Percentiles rank a stretch among this genome's conserved stretches.
These are phyloP conservation scores for Lichtheimia hyalospora DNA, from an alignment of 371 early-diverging fungal genomes.

Conservation along the genomic window DNA sequence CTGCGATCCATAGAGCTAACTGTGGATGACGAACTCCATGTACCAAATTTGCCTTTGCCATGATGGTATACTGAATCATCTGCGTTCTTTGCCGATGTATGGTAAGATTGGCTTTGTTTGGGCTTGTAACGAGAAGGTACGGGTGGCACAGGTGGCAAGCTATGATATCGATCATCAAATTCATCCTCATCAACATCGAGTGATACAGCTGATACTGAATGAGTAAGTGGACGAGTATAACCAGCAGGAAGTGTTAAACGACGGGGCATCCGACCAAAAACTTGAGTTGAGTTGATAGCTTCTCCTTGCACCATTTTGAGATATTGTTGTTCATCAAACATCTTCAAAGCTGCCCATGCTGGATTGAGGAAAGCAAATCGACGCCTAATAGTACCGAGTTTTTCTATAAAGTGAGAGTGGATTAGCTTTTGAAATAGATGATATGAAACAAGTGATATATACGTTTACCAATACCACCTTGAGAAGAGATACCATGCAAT, in stretches of 20 bases:
- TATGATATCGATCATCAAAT: no score
- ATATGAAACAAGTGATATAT: constrained; percentile 8
- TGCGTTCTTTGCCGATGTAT: not conserved
- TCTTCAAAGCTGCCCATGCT: constrained; percentile 33
- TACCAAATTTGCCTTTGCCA: not conserved
- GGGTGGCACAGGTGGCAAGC: not conserved
- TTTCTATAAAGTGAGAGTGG: constrained; percentile 9
- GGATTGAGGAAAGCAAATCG: constrained; percentile 28
- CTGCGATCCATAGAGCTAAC: not conserved
- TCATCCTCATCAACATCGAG: not conserved
- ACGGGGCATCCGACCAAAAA: constrained; percentile 22
- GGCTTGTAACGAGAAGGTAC: not conserved
- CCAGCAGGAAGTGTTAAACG: constrained; percentile 13
- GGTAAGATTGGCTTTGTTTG: constrained; percentile 2
- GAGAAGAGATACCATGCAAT: constrained; percentile 38
- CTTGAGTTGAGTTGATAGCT: constrained; percentile 8
- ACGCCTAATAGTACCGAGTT: constrained; percentile 20
- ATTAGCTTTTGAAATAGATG: not conserved
- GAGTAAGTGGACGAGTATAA: not conserved
- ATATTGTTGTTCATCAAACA: constrained; percentile 32
- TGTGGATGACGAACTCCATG: constrained; percentile 1
- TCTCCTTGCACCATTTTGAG: constrained; percentile 29
- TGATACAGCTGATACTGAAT: not conserved
- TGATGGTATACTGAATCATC: not conserved
- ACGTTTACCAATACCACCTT: constrained; percentile 51